Base-by-base conservation (phyloP, 2,329 filamentous ascomycete genomes). In the Fusarium graminum region DNA sequence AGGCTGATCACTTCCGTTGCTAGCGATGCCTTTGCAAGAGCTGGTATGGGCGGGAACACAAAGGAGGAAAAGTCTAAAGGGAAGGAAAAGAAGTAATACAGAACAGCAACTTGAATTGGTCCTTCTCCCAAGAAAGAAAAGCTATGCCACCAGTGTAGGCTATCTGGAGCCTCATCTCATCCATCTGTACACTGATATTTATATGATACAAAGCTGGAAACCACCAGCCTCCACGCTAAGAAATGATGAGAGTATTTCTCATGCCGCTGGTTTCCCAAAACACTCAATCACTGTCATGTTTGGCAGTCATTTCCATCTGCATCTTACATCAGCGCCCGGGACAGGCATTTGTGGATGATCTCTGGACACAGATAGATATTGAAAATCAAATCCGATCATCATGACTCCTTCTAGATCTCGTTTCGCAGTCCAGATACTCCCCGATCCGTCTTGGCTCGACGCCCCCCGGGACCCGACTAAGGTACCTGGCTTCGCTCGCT, bases 1-100 rank as follows among this genome's bases (percentile, higher is more conserved):
- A 88, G 93, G 16, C 82, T 97, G 51, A 98, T 99, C 75, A 97
- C 97, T 75, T 86, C 87, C 50, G 91, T 89, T 10, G 94, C 93
- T 8, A 86, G 94, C 72, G 93, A 97, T 79, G 92, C 90, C 1
- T 85, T 98, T 68, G 86, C 97, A 12, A 87, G 87, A 74, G 93
- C 91, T 1, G 92, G 91, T 0, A 88, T 92, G 71, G 88, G 86
- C n/a, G 82, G 81, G 53, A 87, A 89, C 34, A 80, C 70, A 50
- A 70, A 69, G 17, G 46, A 56, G n/a, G 40, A 43, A 38, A 46
- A 38, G 19, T 6, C 25, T 1, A 68, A 57, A 36, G 50, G 59
- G 19, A 68, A 68, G 30, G 65, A 46, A 59, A 61, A 41, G 25
- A 67, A 57, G 25, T 65, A 52, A 43, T 46, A 10, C 4, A 45